Base-by-base conservation (phyloP, 83 land plant genomes). In the Picea engelmannii region DNA sequence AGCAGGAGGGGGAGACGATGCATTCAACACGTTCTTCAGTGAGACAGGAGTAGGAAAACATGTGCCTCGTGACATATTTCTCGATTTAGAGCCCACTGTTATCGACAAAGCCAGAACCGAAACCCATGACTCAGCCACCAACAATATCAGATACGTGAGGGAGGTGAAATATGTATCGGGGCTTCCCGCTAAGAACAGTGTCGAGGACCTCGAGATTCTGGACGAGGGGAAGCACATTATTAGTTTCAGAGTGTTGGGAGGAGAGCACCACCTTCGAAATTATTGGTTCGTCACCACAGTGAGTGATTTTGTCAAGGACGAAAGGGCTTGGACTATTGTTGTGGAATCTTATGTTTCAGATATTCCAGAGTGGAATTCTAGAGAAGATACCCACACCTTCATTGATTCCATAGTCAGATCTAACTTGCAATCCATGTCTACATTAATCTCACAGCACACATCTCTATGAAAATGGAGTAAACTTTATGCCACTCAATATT, bases 211-310 rank as follows among this genome's bases (percentile, higher is more conserved):
- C 18, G 90, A 88, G 80, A 82, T 88, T 49, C 85, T 88, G 12
- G 90, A 88, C 83, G 85, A 88, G 25, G 87, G 85, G 67, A 40
- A 75, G 16, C 90, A 77, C 79, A 79, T 88, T 47, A 20, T 88
- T 5, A 80, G 87, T 79, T 88, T 82, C 83, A 80, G 87, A 71
- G 85, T 88, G 35, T 75, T 88, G 31, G 90, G 87, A 13, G 90
- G 90, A 1, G 90, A 88, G 31, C 87, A 88, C 78, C 84, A 87
- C 21, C 83, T 88, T 38, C 31, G 16, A 18, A 89, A 89, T 62
- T 89, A 89, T 86, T 69, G 88, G 7, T 89, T 88, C 49, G 83
- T 86, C 27, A 86, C 89, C 73, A 86, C 88, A 16, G 76, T 89
- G 24, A 84, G 82, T 66, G 24, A 78, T 6, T 76, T 31, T 21